phyloP scores from a whole-genome alignment of 257 asterid genomes.

The Nicotiana otophora region DNA sequence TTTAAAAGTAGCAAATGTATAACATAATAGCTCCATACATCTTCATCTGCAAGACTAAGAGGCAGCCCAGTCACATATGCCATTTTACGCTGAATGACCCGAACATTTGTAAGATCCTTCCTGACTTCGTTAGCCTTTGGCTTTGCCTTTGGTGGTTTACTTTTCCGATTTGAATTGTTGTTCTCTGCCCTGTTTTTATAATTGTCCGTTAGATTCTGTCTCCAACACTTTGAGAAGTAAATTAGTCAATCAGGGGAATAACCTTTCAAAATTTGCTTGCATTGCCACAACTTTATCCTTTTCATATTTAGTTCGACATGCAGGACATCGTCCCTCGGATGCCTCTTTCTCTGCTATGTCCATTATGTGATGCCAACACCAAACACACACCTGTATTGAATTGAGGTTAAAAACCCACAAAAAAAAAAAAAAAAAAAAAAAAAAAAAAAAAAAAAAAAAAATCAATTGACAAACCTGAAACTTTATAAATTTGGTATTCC shows the following conservation, averaged over 20 bases:
- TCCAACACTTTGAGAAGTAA: conserved; percentile 10
- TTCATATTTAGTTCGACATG: conserved; percentile 74
- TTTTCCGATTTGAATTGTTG: conserved; percentile 49
- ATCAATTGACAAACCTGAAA: not conserved
- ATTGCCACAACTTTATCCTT: conserved; percentile 78
- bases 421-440: not conserved
- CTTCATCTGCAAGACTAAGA: conserved; percentile 86
- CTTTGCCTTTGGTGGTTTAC: conserved; percentile 73
- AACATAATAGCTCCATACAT: conserved; percentile 39
- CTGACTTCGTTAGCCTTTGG: conserved; percentile 68
- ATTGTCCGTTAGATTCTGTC: conserved; percentile 3
- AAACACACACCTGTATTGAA: conserved; percentile 66
- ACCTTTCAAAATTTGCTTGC: conserved; percentile 82
- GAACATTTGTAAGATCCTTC: conserved; percentile 76
- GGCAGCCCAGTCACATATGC: conserved; percentile 94
- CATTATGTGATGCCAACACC: conserved; percentile 98
- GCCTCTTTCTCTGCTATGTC: conserved; percentile 93
- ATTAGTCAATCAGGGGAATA: conserved; percentile 9
- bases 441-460: not conserved
- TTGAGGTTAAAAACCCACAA: not conserved
- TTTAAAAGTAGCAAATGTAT: not conserved
- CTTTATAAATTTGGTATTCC: not conserved
- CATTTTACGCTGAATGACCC: conserved; percentile 95
- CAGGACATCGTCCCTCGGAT: conserved; percentile 92
- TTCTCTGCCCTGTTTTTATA: conserved; percentile 41